Conservation (phyloP, 768 basidiomycete genomes). For the Lactarius akahatsu region DNA sequence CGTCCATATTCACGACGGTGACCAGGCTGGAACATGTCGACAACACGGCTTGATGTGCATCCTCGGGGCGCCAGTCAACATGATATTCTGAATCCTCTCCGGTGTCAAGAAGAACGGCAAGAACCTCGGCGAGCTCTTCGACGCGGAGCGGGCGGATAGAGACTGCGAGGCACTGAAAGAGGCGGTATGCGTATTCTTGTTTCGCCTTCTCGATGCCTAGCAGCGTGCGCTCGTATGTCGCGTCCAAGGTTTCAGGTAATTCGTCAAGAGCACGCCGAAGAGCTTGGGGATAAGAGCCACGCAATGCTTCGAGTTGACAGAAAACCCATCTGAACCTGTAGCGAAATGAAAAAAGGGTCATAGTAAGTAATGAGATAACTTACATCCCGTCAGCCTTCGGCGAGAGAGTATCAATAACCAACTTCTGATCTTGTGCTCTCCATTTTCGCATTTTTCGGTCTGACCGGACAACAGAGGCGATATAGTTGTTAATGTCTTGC, state of each 20-base stretch:
- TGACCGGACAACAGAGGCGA: not conserved
- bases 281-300: not conserved
- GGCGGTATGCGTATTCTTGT: not conserved
- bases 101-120: constrained; percentile 6
- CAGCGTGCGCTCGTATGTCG: constrained; percentile 9
- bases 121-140: constrained; percentile 17
- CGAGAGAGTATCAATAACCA: constrained; percentile 9
- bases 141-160: constrained; percentile 11
- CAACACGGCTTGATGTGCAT: not conserved
- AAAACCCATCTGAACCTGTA: constrained; percentile 14
- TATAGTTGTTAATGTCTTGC: constrained; percentile 3
- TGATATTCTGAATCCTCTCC: not conserved
- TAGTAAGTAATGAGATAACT: not conserved
- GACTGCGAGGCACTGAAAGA: not conserved
- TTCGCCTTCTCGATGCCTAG: constrained; percentile 15
- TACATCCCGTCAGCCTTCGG: constrained; percentile 14
- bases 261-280: not conserved
- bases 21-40: not conserved
- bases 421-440: constrained; percentile 6
- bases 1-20: not conserved
- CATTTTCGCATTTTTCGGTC: constrained; percentile 4
- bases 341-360: not conserved
- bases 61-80: not conserved
- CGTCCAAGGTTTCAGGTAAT: constrained; percentile 10
- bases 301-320: constrained; percentile 15